Evolutionary conservation across 371 early-diverging fungal genomes (phyloP), one percentile per base, ranked within the genome.

Genomic region (Mucor mucedo): DNA sequence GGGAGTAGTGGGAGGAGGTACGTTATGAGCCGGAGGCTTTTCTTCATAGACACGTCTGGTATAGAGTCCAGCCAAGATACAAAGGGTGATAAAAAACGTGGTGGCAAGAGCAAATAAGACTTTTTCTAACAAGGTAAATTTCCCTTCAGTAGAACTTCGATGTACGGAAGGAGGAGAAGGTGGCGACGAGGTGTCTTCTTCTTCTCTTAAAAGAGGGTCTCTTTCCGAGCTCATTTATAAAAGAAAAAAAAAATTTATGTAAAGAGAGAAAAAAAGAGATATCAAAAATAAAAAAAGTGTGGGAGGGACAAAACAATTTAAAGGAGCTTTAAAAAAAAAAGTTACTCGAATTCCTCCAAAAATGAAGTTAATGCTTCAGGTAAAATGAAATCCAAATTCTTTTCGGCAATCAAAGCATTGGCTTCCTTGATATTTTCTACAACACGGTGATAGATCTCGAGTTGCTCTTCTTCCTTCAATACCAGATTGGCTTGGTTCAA

Each of bases 291-390:
- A 60, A 32, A 52, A 30, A 40, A 10, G 14, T 40, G 41, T n/a
- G 16, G 16, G 29, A 60, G 49, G 33, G 27, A n/a, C 21, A 39
- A 40, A 21, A 21, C 21, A 21, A 21, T 21, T 21, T 41, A 35
- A 27, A 44, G 40, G 29, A 29, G 16, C 16, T 53, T 53, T 53
- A 53, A 53, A 53, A 11, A 52, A 32, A 66, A 11, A 39, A n/a
- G 21, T 27, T 47, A 5, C 42, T 75, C 68, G 62, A 69, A 77
- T 52, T 82, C 80, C 21, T 73, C 75, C 58, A 79, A 69, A 52
- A 79, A 82, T 33, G 50, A 65, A 29, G 71, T 73, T 42, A 82
- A 60, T 8, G 72, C 83, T 52, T 79, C 83, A 4, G 83, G 83
- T 27, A 82, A 60, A 11, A 47, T 65, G 42, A 70, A 75, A 14